A percentile compares a stretch with the other conserved stretches of the same genome.
These are phyloP conservation scores for Neospora caninum DNA, from an alignment of 169 alveolate genomes.

Conservation along the genomic window DNA sequence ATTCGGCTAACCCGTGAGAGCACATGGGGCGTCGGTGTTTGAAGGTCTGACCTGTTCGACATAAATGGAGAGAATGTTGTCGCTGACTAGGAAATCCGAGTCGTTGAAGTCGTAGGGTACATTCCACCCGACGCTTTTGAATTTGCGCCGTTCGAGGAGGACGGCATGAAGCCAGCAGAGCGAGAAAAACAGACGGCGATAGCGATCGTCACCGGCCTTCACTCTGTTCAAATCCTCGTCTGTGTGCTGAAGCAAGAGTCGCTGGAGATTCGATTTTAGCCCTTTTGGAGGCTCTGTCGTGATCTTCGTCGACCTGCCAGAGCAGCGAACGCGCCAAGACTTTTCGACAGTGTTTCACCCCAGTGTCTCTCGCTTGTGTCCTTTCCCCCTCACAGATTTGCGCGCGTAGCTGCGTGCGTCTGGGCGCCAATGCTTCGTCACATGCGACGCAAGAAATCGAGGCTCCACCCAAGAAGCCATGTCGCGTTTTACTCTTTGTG, in stretches of 20 bases:
- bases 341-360: not conserved
- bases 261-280: conserved; percentile 88
- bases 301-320: conserved; percentile 89
- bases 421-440: no score
- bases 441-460: no score
- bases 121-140: conserved; percentile 98
- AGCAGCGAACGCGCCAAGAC: no score
- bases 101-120: conserved; percentile 96
- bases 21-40: no score
- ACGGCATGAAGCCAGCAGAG: conserved; percentile 97
- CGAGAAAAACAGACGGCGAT: conserved; percentile 93
- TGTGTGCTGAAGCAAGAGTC: conserved; percentile 88
- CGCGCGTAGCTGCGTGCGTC: not conserved
- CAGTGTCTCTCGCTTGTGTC: not conserved
- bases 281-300: conserved; percentile 96
- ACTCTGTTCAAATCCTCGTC: conserved; percentile 88
- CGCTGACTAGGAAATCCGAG: conserved; percentile 96
- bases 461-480: no score
- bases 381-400: not conserved
- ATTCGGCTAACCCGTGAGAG: no score
- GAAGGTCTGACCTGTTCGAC: conserved; percentile 79
- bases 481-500: no score
- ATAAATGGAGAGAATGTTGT: conserved; percentile 90
- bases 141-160: conserved; percentile 95
- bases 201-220: conserved; percentile 88